Percentiles rank a stretch among this genome's conserved stretches.
Evolutionary conservation across 2,329 filamentous ascomycete species (phyloP).

Genomic region (Xylariaceae sp.): DNA sequence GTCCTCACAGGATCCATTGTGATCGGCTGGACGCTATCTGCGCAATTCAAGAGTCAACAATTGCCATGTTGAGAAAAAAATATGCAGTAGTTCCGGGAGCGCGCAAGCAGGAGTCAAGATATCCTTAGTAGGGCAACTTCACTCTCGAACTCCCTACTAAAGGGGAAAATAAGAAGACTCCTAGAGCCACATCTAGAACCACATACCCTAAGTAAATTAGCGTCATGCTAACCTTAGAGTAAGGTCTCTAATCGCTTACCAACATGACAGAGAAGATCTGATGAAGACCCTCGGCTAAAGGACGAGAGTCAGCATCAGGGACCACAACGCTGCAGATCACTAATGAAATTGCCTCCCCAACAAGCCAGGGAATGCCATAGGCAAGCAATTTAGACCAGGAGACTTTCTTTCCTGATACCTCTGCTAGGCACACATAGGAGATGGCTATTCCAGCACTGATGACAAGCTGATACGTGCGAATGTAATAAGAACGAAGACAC

Average conservation of each 20-base stretch:
- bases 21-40: slow-evolving; percentile 48
- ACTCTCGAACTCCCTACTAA: too few relatives aligned
- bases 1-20: slow-evolving; percentile 42
- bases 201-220: slow-evolving; percentile 31
- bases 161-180: too few relatives aligned
- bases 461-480: slow-evolving; percentile 61
- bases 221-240: slow-evolving; percentile 22
- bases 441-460: slow-evolving; percentile 62
- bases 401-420: slow-evolving; percentile 50
- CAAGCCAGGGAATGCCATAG: slow-evolving; percentile 61
- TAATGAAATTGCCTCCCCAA: slow-evolving; percentile 61
- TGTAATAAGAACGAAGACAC: slow-evolving; percentile 60
- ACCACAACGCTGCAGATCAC: slow-evolving; percentile 54
- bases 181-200: too few relatives aligned
- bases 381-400: slow-evolving; percentile 57
- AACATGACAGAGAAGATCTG: slow-evolving; percentile 54
- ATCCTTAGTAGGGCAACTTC: too few relatives aligned
- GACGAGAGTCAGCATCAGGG: slow-evolving; percentile 62
- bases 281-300: slow-evolving; percentile 55
- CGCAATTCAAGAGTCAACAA: too few relatives aligned
- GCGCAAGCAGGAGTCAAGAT: too few relatives aligned
- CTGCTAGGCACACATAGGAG: slow-evolving; percentile 58
- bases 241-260: slow-evolving; percentile 36
- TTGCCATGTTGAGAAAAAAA: too few relatives aligned
- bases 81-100: too few relatives aligned